These are phyloP conservation scores for Biscutella laevigata DNA, from an alignment of 441 rosid species.

Conservation along the genomic window DNA sequence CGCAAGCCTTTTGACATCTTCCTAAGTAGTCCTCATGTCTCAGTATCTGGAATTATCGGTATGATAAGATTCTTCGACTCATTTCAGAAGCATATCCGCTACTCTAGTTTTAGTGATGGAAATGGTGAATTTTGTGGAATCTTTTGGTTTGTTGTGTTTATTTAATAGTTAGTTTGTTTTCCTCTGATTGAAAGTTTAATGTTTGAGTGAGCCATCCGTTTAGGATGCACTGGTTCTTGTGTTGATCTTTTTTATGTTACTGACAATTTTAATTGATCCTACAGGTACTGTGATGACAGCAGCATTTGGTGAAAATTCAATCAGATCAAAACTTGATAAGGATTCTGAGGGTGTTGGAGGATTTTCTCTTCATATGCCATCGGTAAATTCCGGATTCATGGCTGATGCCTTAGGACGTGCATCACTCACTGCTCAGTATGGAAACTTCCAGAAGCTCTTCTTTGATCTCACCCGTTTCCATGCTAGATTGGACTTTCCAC, in stretches of 20 bases:
- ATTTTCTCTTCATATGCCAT: constrained; percentile 38
- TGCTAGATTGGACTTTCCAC: constrained; percentile 64
- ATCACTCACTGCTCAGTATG: constrained; percentile 72
- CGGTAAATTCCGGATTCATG: constrained; percentile 45
- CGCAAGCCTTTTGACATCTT: constrained; percentile 69
- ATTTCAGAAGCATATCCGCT: neutral
- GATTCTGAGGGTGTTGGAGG: constrained; percentile 33
- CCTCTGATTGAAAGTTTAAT: neutral
- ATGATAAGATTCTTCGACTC: constrained; percentile 18
- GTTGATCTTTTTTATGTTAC: neutral
- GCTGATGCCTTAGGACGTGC: constrained; percentile 68
- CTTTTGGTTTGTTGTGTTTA: neutral
- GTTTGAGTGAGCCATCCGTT: neutral
- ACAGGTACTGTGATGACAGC: constrained; percentile 64
- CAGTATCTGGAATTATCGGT: constrained; percentile 74
- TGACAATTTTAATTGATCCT: constrained; percentile 2
- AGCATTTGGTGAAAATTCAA: constrained; percentile 52
- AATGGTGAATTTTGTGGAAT: neutral
- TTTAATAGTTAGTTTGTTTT: neutral
- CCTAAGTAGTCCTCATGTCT: constrained; percentile 67
- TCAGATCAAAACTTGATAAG: constrained; percentile 29
- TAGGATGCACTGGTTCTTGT: neutral
- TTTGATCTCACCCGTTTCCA: constrained; percentile 74
- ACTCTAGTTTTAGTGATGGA: no score
- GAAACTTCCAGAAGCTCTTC: constrained; percentile 67